These are phyloP conservation scores for Aspergillus latus DNA, from an alignment of 2,329 filamentous ascomycete genomes.

Conservation along the genomic window DNA sequence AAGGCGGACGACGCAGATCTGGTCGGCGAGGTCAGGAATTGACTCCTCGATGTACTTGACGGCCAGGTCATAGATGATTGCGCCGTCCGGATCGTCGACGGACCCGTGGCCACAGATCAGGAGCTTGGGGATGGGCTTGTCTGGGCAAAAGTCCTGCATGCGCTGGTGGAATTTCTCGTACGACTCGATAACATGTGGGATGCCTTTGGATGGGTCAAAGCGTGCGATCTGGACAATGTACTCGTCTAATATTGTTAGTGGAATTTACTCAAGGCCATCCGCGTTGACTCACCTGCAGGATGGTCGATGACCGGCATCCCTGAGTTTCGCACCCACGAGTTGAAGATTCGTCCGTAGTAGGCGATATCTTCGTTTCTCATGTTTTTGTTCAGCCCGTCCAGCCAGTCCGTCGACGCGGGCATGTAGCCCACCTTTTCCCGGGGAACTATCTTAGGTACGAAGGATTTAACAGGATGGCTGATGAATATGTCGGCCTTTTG, in stretches of 20 bases:
- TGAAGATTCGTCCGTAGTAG: constrained; percentile 75
- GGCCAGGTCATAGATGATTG: constrained; percentile 69
- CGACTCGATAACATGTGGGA: constrained; percentile 71
- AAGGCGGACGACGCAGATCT: constrained; percentile 74
- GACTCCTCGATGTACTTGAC: constrained; percentile 64
- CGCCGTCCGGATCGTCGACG: constrained; percentile 76
- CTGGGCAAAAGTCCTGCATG: constrained; percentile 50
- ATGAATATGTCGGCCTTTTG: constrained; percentile 74
- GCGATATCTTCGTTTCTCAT: constrained; percentile 68
- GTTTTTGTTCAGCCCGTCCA: constrained; percentile 77
- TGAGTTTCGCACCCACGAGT: constrained; percentile 61
- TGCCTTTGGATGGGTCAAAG: constrained; percentile 82
- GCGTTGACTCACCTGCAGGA: constrained; percentile 24
- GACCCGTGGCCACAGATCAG: constrained; percentile 77
- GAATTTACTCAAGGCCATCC: too few relatives aligned
- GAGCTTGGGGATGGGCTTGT: constrained; percentile 64
- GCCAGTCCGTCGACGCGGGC: constrained; percentile 79
- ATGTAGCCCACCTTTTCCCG: constrained; percentile 69
- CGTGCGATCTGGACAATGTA: constrained; percentile 80
- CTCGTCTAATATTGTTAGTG: constrained; percentile 45
- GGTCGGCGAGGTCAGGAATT: constrained; percentile 61
- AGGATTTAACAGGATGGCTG: constrained; percentile 74
- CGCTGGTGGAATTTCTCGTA: constrained; percentile 70
- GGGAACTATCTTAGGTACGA: constrained; percentile 70
- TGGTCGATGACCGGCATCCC: constrained; percentile 41